phyloP scores from a whole-genome alignment of 371 early-diverging fungal genomes.

The Actinomortierella wolfii region DNA sequence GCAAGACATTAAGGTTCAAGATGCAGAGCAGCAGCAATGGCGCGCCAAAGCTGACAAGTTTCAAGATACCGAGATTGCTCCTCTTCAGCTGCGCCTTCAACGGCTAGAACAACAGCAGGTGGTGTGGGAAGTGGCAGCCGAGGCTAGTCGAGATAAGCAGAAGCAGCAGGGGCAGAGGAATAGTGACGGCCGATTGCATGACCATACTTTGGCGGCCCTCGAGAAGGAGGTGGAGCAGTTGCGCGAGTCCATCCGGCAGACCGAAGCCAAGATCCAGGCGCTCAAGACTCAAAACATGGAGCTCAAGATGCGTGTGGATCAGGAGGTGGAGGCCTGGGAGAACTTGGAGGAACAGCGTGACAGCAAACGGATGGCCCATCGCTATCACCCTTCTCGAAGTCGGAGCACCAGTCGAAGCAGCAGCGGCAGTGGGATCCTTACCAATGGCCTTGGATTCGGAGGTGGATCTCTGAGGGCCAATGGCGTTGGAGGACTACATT shows the following conservation, averaged over 20 bases:
- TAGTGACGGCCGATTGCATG: too few relatives aligned
- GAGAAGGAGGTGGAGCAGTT: conserved; percentile 5
- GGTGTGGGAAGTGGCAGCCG: conserved; percentile 44
- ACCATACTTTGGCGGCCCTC: too few relatives aligned
- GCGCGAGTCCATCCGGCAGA: conserved; percentile 3
- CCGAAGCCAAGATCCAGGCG: conserved; percentile 3
- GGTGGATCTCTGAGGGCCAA: too few relatives aligned
- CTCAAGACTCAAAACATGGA: conserved; percentile 11
- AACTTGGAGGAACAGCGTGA: conserved; percentile 27
- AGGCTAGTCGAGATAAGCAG: conserved; percentile 38
- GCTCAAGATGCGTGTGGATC: conserved; percentile 19
- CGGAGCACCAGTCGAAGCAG: too few relatives aligned
- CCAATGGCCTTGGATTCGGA: too few relatives aligned
- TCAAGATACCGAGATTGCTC: conserved; percentile 34
- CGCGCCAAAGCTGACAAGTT: conserved; percentile 7
- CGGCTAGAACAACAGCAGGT: conserved; percentile 42
- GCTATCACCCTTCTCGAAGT: too few relatives aligned
- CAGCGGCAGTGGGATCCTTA: too few relatives aligned
- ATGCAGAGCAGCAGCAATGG: conserved; percentile 27
- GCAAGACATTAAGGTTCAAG: conserved; percentile 24
- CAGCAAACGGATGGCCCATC: background rate
- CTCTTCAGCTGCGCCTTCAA: conserved; percentile 37
- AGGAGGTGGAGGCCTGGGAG: conserved; percentile 35
- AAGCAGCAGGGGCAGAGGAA: conserved; percentile 13
- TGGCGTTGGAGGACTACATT: too few relatives aligned